These are phyloP conservation scores for Pouteria glomerata DNA, from an alignment of 148 eudicot species.

Conservation along the genomic window DNA sequence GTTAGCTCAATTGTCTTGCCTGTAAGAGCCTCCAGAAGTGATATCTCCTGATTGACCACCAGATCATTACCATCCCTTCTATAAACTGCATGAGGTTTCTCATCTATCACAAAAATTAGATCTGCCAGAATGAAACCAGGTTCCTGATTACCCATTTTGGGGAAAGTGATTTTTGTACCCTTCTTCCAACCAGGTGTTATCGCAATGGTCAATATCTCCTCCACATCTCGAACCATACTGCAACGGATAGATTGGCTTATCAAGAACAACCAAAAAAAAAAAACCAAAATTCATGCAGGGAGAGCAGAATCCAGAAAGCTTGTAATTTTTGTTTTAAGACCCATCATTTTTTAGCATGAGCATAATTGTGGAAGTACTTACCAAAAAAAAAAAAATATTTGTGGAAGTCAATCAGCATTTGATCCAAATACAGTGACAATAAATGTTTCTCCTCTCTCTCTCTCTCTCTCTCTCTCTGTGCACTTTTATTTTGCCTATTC, in stretches of 20 bases:
- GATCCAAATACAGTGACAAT: too few species aligned
- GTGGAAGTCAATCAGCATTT: too few species aligned
- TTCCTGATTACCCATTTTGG: conserved; percentile 73
- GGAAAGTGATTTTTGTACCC: conserved; percentile 79
- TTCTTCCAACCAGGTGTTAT: conserved; percentile 83
- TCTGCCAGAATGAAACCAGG: conserved; percentile 81
- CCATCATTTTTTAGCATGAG: too few species aligned
- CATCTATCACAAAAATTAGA: conserved; percentile 68
- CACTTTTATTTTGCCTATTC: too few species aligned
- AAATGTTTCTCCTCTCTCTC: too few species aligned
- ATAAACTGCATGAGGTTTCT: conserved; percentile 63
- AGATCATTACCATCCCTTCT: conserved; percentile 69
- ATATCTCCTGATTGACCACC: conserved; percentile 50
- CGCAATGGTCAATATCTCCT: conserved; percentile 73
- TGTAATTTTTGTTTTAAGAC: too few species aligned
- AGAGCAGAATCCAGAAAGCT: not conserved
- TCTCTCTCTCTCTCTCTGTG: too few species aligned
- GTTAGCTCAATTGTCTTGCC: conserved; percentile 65
- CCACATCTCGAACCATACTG: conserved; percentile 52
- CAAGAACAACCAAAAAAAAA: not conserved
- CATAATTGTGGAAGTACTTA: too few species aligned
- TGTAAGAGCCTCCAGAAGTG: conserved; percentile 71
- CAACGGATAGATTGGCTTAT: conserved; percentile 7
- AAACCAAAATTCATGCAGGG: not conserved
- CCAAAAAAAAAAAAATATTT: too few species aligned